Conservation (phyloP, 345 rosid genomes). For the Aquilaria sinensis region DNA sequence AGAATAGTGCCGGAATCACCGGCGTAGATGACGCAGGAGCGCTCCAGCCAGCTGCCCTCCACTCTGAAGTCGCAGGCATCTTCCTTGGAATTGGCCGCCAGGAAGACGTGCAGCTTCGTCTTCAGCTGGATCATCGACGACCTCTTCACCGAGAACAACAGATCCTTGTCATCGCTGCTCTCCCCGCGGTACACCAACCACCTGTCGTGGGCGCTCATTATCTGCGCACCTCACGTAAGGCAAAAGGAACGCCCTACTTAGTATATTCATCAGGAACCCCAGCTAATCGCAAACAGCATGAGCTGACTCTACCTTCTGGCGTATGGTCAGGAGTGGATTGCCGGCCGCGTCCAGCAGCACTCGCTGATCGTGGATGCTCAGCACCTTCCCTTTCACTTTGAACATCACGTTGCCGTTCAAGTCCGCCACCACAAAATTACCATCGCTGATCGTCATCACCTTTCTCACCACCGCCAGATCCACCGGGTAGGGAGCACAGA, state of each 20-base stretch:
- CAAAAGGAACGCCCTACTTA: no score
- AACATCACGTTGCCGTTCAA: slow-evolving; percentile 6
- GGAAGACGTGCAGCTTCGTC: slow-evolving; percentile 7
- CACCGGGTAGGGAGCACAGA: slow-evolving; percentile 5
- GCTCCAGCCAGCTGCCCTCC: slow-evolving; percentile 10
- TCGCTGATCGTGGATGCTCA: slow-evolving; percentile 11
- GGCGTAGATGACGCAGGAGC: slow-evolving; percentile 8
- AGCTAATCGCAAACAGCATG: background rate
- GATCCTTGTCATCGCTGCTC: slow-evolving; percentile 7
- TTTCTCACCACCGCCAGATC: slow-evolving; percentile 8
- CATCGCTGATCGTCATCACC: slow-evolving; percentile 8
- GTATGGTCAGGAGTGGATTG: slow-evolving; percentile 10
- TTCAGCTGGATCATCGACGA: slow-evolving; percentile 13
- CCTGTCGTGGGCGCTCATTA: slow-evolving; percentile 10
- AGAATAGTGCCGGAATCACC: slow-evolving; percentile 5
- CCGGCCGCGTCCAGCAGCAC: slow-evolving; percentile 9
- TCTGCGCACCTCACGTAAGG: background rate
- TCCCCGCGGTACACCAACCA: slow-evolving; percentile 11
- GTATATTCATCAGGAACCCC: background rate
- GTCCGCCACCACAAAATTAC: slow-evolving; percentile 10
- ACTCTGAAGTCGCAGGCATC: slow-evolving; percentile 12
- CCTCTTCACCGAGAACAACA: slow-evolving; percentile 11
- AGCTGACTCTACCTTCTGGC: slow-evolving; percentile 5
- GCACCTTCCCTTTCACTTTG: slow-evolving; percentile 10
- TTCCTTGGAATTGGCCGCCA: slow-evolving; percentile 1